Percentiles rank a stretch among this genome's conserved stretches.
phyloP scores from a whole-genome alignment of 306 rosid genomes.

The Cucurbita pepo region DNA sequence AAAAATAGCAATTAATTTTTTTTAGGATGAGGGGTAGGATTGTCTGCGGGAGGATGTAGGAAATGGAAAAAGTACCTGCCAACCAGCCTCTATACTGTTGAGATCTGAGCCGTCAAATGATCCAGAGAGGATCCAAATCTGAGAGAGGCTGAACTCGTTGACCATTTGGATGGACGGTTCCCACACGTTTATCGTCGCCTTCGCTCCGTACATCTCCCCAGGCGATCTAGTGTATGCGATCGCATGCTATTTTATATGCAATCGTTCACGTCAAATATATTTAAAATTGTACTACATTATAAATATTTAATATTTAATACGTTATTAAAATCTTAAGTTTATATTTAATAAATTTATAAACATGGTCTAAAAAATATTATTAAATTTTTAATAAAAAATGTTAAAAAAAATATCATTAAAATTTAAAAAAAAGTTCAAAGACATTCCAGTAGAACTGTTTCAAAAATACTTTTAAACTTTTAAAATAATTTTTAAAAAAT shows the following conservation, averaged over 20 bases:
- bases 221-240: conserved; percentile 66
- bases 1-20: background rate
- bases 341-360: too few species aligned
- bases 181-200: conserved; percentile 88
- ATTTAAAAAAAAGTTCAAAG: too few species aligned
- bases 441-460: too few species aligned
- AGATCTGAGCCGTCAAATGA: conserved; percentile 93
- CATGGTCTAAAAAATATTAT: too few species aligned
- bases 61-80: conserved; percentile 68
- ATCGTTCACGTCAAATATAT: too few species aligned
- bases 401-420: too few species aligned
- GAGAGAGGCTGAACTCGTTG: conserved; percentile 85
- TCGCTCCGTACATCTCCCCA: conserved; percentile 65
- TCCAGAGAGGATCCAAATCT: conserved; percentile 83
- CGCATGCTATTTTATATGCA: conserved; percentile 38
- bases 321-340: too few species aligned
- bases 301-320: too few species aligned
- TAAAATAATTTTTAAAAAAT: too few species aligned
- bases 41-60: conserved; percentile 1
- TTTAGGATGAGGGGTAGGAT: background rate
- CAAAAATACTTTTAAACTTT: too few species aligned
- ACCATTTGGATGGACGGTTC: conserved; percentile 58
- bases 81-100: conserved; percentile 96
- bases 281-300: too few species aligned
- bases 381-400: too few species aligned